Percentiles rank a stretch among this genome's conserved stretches.
Conservation (phyloP, 1,284 basidiomycete genomes). For the Naganishia sp. region DNA sequence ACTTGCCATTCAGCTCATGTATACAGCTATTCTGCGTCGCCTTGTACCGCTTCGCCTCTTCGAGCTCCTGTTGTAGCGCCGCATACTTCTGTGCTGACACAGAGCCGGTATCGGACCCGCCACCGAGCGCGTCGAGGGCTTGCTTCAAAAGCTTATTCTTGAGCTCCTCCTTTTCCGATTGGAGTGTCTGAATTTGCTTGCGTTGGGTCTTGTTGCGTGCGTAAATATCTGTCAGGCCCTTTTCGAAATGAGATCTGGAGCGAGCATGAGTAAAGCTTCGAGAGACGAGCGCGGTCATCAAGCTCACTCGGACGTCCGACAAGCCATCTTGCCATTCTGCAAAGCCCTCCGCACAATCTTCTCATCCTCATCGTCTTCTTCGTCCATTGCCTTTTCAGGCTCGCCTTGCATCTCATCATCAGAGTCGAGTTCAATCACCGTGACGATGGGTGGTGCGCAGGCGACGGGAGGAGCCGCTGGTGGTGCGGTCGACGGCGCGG, state of each 20-base stretch:
- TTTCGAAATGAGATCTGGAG: constrained; percentile 6
- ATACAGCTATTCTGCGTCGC: neutral
- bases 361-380: neutral
- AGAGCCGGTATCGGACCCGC: neutral
- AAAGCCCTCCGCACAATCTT: neutral
- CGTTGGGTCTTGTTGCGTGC: neutral
- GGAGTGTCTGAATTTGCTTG: neutral
- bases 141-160: constrained; percentile 1
- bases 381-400: too few relatives aligned
- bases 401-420: constrained; percentile 13
- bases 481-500: neutral
- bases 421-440: constrained; percentile 10
- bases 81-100: neutral
- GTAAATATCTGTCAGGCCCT: neutral
- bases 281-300: neutral
- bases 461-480: neutral
- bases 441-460: neutral
- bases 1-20: neutral
- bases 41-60: neutral
- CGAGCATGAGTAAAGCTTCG: neutral
- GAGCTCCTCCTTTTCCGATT: neutral
- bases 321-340: constrained; percentile 3
- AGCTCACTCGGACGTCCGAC: neutral
- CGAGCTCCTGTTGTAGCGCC: constrained; percentile 5
- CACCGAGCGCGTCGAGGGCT: neutral